Base-by-base conservation (phyloP, 768 basidiomycete species). In the Boletus sp. region DNA sequence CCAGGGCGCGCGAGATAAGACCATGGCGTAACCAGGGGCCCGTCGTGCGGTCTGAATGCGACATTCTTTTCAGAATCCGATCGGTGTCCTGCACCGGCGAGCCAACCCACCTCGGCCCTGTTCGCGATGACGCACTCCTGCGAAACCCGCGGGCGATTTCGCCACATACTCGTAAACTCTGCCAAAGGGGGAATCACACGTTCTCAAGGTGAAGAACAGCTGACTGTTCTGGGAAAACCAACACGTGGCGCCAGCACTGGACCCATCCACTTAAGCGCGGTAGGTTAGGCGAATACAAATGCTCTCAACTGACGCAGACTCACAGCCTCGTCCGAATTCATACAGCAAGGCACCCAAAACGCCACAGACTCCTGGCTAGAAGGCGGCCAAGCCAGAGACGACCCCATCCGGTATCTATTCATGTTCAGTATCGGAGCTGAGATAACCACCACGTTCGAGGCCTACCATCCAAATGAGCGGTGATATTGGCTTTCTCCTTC, bases 111-210 rank as follows among this genome's bases (percentile, higher is more conserved):
- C n/a, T 40, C 51, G 47, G 34, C 57, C 58, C 59, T 58, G 62
- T 50, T 47, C 19, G 40, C 32, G 40, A 48, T 62, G 64, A 64
- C 56, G 56, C 55, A 33, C 30, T 15, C 53, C 49, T 61, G 62
- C 53, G 48, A 69, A 63, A 53, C 43, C 65, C 69, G 59, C 62
- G 65, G 64, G 57, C 21, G 38, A 50, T 30, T 44, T 45, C 50
- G 23, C 40, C 57, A 43, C 50, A 50, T 7, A 23, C 25, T 50
- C 63, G 53, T 63, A 51, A 55, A 48, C 25, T 3, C 51, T 56
- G 35, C 53, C 41, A 54, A 65, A 58, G 50, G 34, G 17, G 58
- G 47, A 48, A 43, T 7, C 11, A 29, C n/a, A 21, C 48, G 46
- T 56, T 64, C 60, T 62, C 63, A 63, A 55, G 64, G 41, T 44